These are phyloP conservation scores for Musa beccarii DNA, from an alignment of 176 grass and related monocot species.

Conservation along the genomic window DNA sequence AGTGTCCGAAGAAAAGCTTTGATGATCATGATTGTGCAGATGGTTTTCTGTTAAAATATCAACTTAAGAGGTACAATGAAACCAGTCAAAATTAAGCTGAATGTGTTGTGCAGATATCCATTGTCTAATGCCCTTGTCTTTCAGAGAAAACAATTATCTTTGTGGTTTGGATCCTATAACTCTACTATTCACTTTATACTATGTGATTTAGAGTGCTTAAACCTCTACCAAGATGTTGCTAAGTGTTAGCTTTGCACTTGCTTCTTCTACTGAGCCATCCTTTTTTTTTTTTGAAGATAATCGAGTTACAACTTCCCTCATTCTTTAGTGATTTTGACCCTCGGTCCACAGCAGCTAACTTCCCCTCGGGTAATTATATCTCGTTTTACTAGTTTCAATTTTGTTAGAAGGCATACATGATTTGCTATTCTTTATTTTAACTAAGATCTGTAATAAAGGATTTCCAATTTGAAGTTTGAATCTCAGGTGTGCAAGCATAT, in stretches of 20 bases:
- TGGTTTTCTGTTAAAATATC: too few species aligned
- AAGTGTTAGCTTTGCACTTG: neutral
- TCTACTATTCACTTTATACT: neutral
- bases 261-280: neutral
- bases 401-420: neutral
- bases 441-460: too few species aligned
- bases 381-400: conserved; percentile 12
- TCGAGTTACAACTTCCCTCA: conserved; percentile 82
- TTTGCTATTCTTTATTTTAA: too few species aligned
- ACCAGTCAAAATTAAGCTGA: neutral
- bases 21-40: neutral
- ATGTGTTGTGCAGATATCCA: neutral
- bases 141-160: neutral
- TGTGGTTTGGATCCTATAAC: neutral
- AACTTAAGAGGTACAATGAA: neutral
- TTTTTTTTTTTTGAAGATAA: conserved; percentile 37
- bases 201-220: neutral
- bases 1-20: neutral
- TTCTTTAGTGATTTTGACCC: conserved; percentile 95
- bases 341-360: conserved; percentile 67
- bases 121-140: neutral
- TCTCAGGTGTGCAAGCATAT: conserved; percentile 90
- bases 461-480: conserved; percentile 4
- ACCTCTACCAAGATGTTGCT: neutral
- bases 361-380: conserved; percentile 55